Percentiles rank a stretch among this genome's conserved stretches.
Conservation (phyloP, 179 eudicot species). For the Heliamphora pulchella region DNA sequence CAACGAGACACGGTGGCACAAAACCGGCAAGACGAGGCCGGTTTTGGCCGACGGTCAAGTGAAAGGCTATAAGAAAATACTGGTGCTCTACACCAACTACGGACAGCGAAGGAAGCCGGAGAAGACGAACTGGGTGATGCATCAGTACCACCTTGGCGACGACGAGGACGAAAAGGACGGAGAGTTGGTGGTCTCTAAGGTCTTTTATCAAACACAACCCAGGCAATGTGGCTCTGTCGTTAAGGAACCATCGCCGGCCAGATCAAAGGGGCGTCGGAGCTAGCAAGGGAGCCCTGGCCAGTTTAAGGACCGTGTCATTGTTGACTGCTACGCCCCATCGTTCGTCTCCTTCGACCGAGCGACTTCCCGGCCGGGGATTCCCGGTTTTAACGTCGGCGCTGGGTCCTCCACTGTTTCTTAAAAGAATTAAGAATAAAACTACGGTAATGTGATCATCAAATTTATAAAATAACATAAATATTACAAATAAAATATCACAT, state of each 20-base stretch:
- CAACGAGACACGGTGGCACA: slow-evolving; percentile 71
- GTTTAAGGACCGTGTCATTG: slow-evolving; percentile 5
- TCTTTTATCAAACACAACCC: slow-evolving; percentile 73
- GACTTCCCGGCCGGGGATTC: slow-evolving; percentile 9
- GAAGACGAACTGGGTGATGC: slow-evolving; percentile 81
- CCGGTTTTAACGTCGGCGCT: slow-evolving; percentile 23
- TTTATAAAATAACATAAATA: no score
- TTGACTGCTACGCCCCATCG: slow-evolving; percentile 27
- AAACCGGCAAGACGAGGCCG: slow-evolving; percentile 67
- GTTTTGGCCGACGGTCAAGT: slow-evolving; percentile 29
- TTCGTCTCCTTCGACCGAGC: slow-evolving; percentile 26
- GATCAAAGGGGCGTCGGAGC: neutral
- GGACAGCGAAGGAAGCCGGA: slow-evolving; percentile 62
- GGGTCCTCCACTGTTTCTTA: no score
- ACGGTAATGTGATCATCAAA: no score
- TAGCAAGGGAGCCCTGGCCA: neutral
- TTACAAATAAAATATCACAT: no score
- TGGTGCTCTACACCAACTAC: slow-evolving; percentile 66
- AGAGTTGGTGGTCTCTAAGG: slow-evolving; percentile 57
- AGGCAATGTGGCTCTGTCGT: slow-evolving; percentile 40
- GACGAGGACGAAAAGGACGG: slow-evolving; percentile 68
- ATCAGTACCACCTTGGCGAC: slow-evolving; percentile 66
- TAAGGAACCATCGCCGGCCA: neutral
- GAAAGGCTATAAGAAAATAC: slow-evolving; percentile 62
- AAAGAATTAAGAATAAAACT: no score